phyloP scores from a whole-genome alignment of 345 rosid genomes.

The Nephelium lappaceum region DNA sequence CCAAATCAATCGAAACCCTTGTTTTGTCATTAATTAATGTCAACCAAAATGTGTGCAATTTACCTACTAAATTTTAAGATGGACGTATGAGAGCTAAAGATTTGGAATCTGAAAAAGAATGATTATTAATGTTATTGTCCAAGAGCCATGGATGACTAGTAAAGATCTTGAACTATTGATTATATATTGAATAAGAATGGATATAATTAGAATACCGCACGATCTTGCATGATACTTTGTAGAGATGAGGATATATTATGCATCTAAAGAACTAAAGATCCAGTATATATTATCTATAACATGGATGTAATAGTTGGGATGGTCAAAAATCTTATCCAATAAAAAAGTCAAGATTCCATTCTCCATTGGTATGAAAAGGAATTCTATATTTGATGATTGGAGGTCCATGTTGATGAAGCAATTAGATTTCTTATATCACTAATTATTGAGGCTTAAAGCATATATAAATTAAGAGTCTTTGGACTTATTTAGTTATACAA shows the following conservation, averaged over 20 bases:
- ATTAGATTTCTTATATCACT: too few relatives aligned
- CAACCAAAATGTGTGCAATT: background rate
- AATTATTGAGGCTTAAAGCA: too few relatives aligned
- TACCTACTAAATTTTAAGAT: too few relatives aligned
- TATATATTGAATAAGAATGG: background rate
- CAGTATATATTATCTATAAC: background rate
- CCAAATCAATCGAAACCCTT: slow-evolving; percentile 2
- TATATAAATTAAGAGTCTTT: too few relatives aligned
- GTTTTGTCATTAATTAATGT: slow-evolving; percentile 3
- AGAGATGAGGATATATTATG: background rate
- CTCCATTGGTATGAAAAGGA: background rate
- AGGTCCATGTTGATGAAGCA: too few relatives aligned
- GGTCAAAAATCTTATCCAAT: slow-evolving; percentile 1
- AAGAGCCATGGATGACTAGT: background rate
- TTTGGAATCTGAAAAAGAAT: too few relatives aligned
- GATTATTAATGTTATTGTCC: background rate
- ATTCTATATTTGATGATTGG: too few relatives aligned
- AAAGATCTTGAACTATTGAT: background rate
- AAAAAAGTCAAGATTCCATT: background rate
- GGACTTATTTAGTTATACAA: too few relatives aligned
- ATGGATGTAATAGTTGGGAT: background rate
- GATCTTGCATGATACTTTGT: slow-evolving; percentile 9
- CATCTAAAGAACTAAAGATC: too few relatives aligned
- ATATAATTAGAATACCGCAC: background rate
- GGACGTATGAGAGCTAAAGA: too few relatives aligned